phyloP scores from a whole-genome alignment of 2,329 filamentous ascomycete genomes.

The Colletotrichum noveboracense region DNA sequence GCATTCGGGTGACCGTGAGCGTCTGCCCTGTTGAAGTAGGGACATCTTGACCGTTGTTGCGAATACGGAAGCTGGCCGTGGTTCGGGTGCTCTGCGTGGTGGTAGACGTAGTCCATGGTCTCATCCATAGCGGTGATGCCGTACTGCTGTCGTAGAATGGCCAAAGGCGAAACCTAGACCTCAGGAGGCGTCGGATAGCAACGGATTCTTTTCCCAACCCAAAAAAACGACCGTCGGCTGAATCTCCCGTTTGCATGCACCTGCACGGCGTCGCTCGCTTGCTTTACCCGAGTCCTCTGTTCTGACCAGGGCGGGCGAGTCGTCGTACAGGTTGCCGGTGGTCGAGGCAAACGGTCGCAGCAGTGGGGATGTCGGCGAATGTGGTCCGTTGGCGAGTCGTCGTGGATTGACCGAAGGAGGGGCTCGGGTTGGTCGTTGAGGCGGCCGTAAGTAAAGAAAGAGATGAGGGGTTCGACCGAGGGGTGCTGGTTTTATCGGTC shows the following conservation, averaged over 20 bases:
- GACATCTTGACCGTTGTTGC: constrained; percentile 7
- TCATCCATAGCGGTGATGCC: constrained; percentile 6
- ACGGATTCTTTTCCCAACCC: background rate
- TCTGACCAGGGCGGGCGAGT: background rate
- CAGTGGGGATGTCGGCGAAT: background rate
- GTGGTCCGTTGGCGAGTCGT: background rate
- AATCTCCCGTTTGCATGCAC: background rate
- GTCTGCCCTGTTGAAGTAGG: background rate
- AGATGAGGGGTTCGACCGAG: background rate
- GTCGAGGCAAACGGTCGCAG: background rate
- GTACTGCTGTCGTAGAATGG: background rate
- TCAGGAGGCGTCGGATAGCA: background rate
- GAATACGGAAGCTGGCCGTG: background rate
- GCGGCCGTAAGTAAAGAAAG: background rate
- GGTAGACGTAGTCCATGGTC: constrained; percentile 18
- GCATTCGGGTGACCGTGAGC: background rate
- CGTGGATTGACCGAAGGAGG: background rate
- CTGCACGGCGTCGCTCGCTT: background rate
- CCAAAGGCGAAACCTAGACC: background rate
- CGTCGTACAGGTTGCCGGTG: background rate
- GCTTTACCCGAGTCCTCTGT: background rate
- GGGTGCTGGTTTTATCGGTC: constrained; percentile 4
- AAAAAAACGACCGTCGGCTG: background rate
- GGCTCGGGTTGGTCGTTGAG: background rate
- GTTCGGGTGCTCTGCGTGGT: constrained; percentile 5